phyloP scores from a whole-genome alignment of 805 yeast species.

The Yarrowia sp. region DNA sequence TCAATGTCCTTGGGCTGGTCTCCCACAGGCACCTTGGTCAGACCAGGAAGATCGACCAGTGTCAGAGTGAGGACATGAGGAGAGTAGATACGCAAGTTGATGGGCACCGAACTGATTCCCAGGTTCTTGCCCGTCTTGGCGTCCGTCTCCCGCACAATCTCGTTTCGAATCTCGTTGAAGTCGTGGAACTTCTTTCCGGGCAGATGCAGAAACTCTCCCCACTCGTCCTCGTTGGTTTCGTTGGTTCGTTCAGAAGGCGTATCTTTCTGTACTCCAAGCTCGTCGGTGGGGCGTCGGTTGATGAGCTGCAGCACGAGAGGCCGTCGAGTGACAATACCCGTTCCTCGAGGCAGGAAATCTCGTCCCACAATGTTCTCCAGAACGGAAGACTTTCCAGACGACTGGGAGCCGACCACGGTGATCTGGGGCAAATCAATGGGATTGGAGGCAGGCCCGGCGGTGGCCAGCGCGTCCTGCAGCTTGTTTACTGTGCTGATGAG shows the following conservation, averaged over 20 bases:
- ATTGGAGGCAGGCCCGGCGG: slow-evolving; percentile 89
- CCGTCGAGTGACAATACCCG: slow-evolving; percentile 89
- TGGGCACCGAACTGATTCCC: slow-evolving; percentile 90
- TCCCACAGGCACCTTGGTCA: slow-evolving; percentile 97
- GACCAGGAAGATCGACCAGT: slow-evolving; percentile 93
- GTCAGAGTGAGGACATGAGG: slow-evolving; percentile 94
- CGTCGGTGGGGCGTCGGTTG: slow-evolving; percentile 53
- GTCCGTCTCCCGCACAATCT: slow-evolving; percentile 89
- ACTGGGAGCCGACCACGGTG: slow-evolving; percentile 93
- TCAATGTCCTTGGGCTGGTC: slow-evolving; percentile 98
- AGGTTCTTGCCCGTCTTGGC: slow-evolving; percentile 67
- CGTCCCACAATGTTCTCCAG: slow-evolving; percentile 88
- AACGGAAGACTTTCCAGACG: slow-evolving; percentile 85
- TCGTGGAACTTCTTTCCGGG: slow-evolving; percentile 86
- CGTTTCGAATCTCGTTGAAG: slow-evolving; percentile 84
- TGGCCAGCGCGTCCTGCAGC: slow-evolving; percentile 80
- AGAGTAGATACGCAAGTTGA: slow-evolving; percentile 86
- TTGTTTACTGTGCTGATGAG: slow-evolving; percentile 25
- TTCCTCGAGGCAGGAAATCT: slow-evolving; percentile 87
- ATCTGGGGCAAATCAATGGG: slow-evolving; percentile 92
- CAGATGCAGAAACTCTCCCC: slow-evolving; percentile 96
- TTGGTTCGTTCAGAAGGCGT: background rate
- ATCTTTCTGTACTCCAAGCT: background rate
- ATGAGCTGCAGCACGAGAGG: slow-evolving; percentile 81
- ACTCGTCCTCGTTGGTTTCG: slow-evolving; percentile 52